A percentile compares a stretch with the other conserved stretches of the same genome.
Evolutionary conservation across 441 rosid species (phyloP).

Genomic region (Cnidoscolus chayamansa): DNA sequence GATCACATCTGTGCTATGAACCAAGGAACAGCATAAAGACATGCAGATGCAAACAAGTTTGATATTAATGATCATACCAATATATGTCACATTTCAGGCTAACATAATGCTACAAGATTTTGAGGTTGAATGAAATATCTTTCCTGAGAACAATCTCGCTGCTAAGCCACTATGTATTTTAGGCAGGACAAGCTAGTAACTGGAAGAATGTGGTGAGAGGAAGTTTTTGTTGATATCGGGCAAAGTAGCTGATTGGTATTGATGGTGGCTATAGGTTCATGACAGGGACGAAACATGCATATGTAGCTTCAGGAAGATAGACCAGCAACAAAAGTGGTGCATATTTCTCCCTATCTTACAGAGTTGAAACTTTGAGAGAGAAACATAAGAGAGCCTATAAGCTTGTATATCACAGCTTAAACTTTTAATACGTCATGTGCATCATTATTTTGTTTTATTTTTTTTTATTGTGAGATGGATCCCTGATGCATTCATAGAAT

Average conservation of each 20-base stretch:
- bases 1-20: not conserved
- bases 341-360: not conserved
- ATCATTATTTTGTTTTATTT: not conserved
- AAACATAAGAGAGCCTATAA: not conserved
- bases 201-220: not conserved
- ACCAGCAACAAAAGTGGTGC: not conserved
- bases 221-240: not conserved
- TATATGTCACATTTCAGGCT: slow-evolving; percentile 2
- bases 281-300: no score
- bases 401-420: not conserved
- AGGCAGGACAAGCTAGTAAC: not conserved
- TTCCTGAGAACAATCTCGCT: not conserved
- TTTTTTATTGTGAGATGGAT: not conserved
- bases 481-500: not conserved
- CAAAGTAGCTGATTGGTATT: not conserved
- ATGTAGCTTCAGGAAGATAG: not conserved
- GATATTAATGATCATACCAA: not conserved
- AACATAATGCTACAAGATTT: not conserved
- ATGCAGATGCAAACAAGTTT: not conserved
- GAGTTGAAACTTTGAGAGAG: not conserved
- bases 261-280: not conserved
- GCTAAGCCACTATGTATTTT: not conserved
- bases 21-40: not conserved
- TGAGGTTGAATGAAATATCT: not conserved
- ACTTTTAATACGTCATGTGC: not conserved